phyloP scores from a whole-genome alignment of 352 stramenopile genomes.

The Phytophthora aleatoria region DNA sequence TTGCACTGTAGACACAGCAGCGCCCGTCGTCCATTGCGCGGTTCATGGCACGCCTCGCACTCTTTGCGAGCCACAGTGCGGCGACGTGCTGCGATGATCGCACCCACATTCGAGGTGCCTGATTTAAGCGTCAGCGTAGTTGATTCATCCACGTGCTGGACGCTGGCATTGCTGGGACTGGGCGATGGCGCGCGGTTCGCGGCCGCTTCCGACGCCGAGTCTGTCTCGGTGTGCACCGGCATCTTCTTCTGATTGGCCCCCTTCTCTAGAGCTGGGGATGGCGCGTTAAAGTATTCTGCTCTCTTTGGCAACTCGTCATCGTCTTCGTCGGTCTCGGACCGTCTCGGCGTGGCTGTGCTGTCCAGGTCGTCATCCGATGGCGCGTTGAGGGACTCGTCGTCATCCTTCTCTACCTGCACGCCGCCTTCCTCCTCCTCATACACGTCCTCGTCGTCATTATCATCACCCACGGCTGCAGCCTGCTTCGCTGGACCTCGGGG shows the following conservation, averaged over 20 bases:
- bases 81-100: conserved; percentile 72
- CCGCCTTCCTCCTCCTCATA: conserved; percentile 60
- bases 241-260: conserved; percentile 20
- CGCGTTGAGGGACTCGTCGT: conserved; percentile 76
- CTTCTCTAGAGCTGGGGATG: conserved; percentile 17
- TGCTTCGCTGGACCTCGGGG: conserved; percentile 9
- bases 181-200: conserved; percentile 26
- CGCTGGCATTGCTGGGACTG: conserved; percentile 25
- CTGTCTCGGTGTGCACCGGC: conserved; percentile 30
- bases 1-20: conserved; percentile 82
- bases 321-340: conserved; percentile 58
- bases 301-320: conserved; percentile 19
- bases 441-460: conserved; percentile 29
- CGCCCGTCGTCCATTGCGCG: conserved; percentile 73
- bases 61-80: conserved; percentile 71
- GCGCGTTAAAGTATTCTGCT: neutral
- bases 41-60: conserved; percentile 76
- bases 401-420: conserved; percentile 74
- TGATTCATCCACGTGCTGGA: conserved; percentile 30
- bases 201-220: conserved; percentile 38
- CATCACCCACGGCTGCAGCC: neutral
- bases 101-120: conserved; percentile 60
- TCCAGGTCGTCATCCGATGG: conserved; percentile 81
- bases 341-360: conserved; percentile 57
- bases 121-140: conserved; percentile 49